Conservation (phyloP, 345 rosid species). For the Citrus unshiu region DNA sequence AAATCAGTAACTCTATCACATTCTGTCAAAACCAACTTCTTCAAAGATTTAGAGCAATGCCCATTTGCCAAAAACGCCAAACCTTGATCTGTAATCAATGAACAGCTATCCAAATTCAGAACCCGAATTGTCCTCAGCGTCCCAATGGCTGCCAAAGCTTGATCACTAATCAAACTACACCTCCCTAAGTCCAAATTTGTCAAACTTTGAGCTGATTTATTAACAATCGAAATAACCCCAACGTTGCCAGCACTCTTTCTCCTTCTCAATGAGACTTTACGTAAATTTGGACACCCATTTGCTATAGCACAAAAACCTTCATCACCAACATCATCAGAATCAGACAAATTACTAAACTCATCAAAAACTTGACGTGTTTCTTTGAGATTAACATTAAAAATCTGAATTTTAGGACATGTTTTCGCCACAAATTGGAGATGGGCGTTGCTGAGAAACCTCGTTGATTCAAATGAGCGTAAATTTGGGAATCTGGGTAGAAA, state of each 20-base stretch:
- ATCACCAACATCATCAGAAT: slow-evolving; percentile 25
- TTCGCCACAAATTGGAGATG: slow-evolving; percentile 32
- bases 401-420: slow-evolving; percentile 30
- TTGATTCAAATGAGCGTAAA: slow-evolving; percentile 20
- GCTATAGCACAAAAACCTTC: slow-evolving; percentile 30
- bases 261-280: slow-evolving; percentile 28
- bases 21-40: slow-evolving; percentile 34
- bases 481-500: slow-evolving; percentile 50
- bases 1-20: slow-evolving; percentile 38
- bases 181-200: slow-evolving; percentile 35
- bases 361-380: background rate
- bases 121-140: slow-evolving; percentile 11
- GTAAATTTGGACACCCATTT: slow-evolving; percentile 25
- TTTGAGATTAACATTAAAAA: slow-evolving; percentile 26
- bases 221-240: slow-evolving; percentile 29
- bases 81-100: slow-evolving; percentile 33
- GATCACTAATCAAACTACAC: slow-evolving; percentile 37
- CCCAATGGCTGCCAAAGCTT: slow-evolving; percentile 28
- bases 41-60: slow-evolving; percentile 25
- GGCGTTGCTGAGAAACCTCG: slow-evolving; percentile 12
- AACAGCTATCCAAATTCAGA: slow-evolving; percentile 40
- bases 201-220: slow-evolving; percentile 19
- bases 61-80: slow-evolving; percentile 33
- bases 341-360: background rate
- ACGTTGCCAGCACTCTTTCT: slow-evolving; percentile 29